Evolutionary conservation across 768 basidiomycete species (phyloP).

Genomic region (Tremella yokohamensis): DNA sequence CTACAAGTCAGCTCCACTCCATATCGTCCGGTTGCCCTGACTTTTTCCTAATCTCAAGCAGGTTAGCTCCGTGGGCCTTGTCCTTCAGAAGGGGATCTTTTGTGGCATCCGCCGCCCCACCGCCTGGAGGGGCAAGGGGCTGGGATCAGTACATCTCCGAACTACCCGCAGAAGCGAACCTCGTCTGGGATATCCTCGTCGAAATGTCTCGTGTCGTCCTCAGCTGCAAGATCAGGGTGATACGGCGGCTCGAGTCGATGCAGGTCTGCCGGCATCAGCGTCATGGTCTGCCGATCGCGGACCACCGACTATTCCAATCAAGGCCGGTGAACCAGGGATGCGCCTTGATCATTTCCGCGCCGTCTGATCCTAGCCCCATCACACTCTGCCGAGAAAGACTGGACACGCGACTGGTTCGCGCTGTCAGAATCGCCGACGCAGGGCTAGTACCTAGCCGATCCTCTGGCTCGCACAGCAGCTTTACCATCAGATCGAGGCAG

Average conservation of each 20-base stretch:
- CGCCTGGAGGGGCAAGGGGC: conserved; percentile 85
- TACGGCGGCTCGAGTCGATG: conserved; percentile 82
- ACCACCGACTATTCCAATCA: conserved; percentile 65
- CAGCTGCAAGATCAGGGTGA: conserved; percentile 72
- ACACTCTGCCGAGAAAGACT: conserved; percentile 1
- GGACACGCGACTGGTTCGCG: conserved; percentile 5
- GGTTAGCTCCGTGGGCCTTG: conserved; percentile 76
- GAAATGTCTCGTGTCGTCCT: conserved; percentile 90
- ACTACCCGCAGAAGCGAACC: conserved; percentile 55
- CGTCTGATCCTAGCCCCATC: conserved; percentile 57
- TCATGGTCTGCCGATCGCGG: not conserved
- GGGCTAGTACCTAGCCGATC: conserved; percentile 62
- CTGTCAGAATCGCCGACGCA: not conserved
- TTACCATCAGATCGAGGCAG: conserved; percentile 80
- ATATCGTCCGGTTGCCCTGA: conserved; percentile 12
- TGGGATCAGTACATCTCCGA: conserved; percentile 44
- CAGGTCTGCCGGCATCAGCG: conserved; percentile 56
- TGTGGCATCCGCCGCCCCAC: conserved; percentile 70
- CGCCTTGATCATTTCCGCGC: conserved; percentile 83
- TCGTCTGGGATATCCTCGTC: conserved; percentile 90
- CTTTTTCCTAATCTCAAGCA: conserved; percentile 82
- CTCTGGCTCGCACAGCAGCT: conserved; percentile 89
- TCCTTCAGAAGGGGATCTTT: conserved; percentile 84
- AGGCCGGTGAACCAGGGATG: conserved; percentile 90
- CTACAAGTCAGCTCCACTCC: conserved; percentile 16